Evolutionary conservation across 2,329 filamentous ascomycete genomes (phyloP).

Genomic region (Dactylellina haptotyla): DNA sequence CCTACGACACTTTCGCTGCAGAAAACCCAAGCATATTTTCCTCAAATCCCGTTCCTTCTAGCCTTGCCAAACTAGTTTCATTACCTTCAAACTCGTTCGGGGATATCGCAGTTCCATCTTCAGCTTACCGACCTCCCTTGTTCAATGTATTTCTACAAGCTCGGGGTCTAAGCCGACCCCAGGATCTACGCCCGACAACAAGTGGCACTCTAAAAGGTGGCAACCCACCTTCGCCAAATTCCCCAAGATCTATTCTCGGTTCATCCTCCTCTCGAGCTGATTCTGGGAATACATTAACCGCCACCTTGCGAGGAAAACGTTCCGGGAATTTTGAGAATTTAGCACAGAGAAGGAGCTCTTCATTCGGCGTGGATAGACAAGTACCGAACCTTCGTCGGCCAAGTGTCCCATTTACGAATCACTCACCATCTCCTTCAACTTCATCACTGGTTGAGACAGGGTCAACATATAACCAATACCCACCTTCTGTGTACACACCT

Average conservation of each 20-base stretch:
- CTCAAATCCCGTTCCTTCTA: slow-evolving; percentile 74
- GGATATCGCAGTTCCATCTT: slow-evolving; percentile 68
- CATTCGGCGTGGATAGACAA: slow-evolving; percentile 79
- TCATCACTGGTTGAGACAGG: slow-evolving; percentile 68
- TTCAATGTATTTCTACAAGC: slow-evolving; percentile 92
- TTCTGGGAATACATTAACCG: slow-evolving; percentile 86
- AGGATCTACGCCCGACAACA: slow-evolving; percentile 80
- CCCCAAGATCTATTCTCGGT: slow-evolving; percentile 58
- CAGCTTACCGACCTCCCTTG: slow-evolving; percentile 71
- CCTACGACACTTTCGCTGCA: slow-evolving; percentile 86
- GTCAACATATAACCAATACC: slow-evolving; percentile 70
- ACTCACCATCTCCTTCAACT: slow-evolving; percentile 73
- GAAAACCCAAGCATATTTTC: slow-evolving; percentile 85
- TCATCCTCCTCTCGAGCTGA: slow-evolving; percentile 72
- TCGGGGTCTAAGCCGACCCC: slow-evolving; percentile 70
- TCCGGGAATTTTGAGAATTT: slow-evolving; percentile 87
- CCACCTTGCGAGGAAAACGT: slow-evolving; percentile 89
- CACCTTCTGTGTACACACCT: slow-evolving; percentile 83
- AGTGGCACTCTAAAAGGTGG: slow-evolving; percentile 68
- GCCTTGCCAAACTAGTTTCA: slow-evolving; percentile 84
- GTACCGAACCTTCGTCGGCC: slow-evolving; percentile 74
- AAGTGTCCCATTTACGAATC: slow-evolving; percentile 77
- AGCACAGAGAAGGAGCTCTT: slow-evolving; percentile 87
- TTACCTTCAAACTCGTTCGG: slow-evolving; percentile 91
- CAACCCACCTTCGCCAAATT: slow-evolving; percentile 69